Evolutionary conservation across 2,329 filamentous ascomycete genomes (phyloP), one percentile per base, ranked within the genome.

Genomic region (Exserohilum rostratum): DNA sequence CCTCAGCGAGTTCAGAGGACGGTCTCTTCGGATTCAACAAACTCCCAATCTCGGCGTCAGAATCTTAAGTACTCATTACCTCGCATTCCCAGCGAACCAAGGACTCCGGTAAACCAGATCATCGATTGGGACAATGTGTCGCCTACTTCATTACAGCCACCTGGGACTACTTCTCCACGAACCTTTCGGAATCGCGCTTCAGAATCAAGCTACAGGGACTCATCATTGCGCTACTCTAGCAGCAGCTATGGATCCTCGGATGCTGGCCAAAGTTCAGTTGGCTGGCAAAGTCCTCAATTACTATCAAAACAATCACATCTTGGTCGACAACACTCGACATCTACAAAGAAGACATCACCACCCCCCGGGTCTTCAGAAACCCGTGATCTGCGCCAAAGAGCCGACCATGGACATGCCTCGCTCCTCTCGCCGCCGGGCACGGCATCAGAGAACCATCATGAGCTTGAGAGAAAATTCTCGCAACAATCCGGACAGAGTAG

Each of bases 171-270:
- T 6, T 42, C 44, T 3, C 57, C 57, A 9, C 54, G 52, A 40
- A 34, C 54, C 12, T 49, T 61, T 17, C 62, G 50, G 7, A 69
- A 67, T 48, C 59, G 66, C 13, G 57, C 65, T 2, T 69, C 69
- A 29, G 68, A 64, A 17, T 64, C 71, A 34, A 72, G 67, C 47
- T 61, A 68, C 13, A 63, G 46, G 90, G 80, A n/a, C 87, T 92
- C 90, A 87, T 92, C 78, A 91, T 90, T 76, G 93, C 93, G 64
- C 92, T 91, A 76, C 93, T 96, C 66, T 1, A 59, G 54, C 90
- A 89, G 22, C 87, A 87, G 75, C 93, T 92, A 70, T 95, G 93
- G 75, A 93, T 91, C 76, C 90, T 95, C 47, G 95, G 85, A 73
- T 95, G 91, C 54, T 5, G 58, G 58, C 12, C 46, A 58, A 13